phyloP scores from a whole-genome alignment of 2,329 filamentous ascomycete genomes.

The Monilinia aucupariae region DNA sequence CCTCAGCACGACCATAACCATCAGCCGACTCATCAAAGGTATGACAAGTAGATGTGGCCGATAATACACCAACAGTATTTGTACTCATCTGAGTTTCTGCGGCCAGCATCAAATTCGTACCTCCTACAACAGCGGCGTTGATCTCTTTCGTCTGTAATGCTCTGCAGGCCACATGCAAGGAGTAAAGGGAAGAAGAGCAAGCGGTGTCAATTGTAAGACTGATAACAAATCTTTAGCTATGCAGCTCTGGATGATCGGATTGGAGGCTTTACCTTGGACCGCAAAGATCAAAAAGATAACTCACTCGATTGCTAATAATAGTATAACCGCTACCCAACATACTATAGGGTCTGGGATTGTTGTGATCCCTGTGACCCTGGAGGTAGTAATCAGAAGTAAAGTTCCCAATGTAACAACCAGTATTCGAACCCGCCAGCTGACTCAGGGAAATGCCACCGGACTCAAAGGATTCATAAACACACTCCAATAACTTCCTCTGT shows the following conservation, averaged over 20 bases:
- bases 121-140: conserved; percentile 29
- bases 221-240: not conserved
- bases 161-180: conserved; percentile 40
- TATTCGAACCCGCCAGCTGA: conserved; percentile 23
- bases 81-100: conserved; percentile 5
- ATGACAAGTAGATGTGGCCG: conserved; percentile 18
- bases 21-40: conserved; percentile 25
- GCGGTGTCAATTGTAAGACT: conserved; percentile 43
- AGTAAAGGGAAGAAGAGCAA: conserved; percentile 42
- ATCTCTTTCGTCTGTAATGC: conserved; percentile 40
- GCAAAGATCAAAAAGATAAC: conserved; percentile 11
- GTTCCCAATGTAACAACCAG: conserved; percentile 23
- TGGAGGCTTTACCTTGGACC: conserved; percentile 46
- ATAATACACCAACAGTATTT: conserved; percentile 36
- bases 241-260: conserved; percentile 51
- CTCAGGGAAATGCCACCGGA: conserved; percentile 4
- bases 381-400: conserved; percentile 15
- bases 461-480: conserved; percentile 13
- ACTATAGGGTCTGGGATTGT: conserved; percentile 30
- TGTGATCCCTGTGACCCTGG: conserved; percentile 16
- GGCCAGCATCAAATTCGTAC: conserved; percentile 23
- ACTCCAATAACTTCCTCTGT: conserved; percentile 12
- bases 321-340: conserved; percentile 6
- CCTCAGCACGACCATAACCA: conserved; percentile 45
- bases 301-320: conserved; percentile 28